Evolutionary conservation across 495 filamentous ascomycete species (phyloP).

Genomic region (Daldinia loculata): DNA sequence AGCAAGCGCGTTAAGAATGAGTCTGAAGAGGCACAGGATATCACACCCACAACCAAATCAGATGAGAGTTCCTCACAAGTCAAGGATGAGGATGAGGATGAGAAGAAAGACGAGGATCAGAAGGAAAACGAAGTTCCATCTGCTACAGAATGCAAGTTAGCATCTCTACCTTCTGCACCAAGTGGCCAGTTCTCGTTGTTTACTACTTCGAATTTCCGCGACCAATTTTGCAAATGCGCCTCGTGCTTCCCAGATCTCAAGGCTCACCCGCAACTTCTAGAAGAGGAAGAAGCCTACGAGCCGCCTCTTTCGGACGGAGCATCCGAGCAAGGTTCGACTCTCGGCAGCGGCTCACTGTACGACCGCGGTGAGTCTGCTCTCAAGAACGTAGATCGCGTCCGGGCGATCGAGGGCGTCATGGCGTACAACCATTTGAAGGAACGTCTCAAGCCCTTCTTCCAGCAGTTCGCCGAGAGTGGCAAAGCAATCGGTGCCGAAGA

Average conservation of each 20-base stretch:
- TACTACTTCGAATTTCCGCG: slow-evolving; percentile 76
- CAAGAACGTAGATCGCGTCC: slow-evolving; percentile 86
- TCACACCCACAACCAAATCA: slow-evolving; percentile 16
- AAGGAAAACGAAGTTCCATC: slow-evolving; percentile 35
- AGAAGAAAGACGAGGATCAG: slow-evolving; percentile 39
- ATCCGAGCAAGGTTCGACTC: slow-evolving; percentile 56
- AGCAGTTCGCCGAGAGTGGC: slow-evolving; percentile 91
- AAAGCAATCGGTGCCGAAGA: slow-evolving; percentile 88
- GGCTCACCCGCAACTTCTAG: slow-evolving; percentile 78
- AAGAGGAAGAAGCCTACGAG: slow-evolving; percentile 93
- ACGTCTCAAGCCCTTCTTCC: slow-evolving; percentile 89
- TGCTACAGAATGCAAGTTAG: slow-evolving; percentile 51
- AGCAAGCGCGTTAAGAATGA: slow-evolving; percentile 69
- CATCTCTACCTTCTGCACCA: slow-evolving; percentile 62
- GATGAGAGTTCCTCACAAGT: slow-evolving; percentile 21
- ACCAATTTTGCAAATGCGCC: slow-evolving; percentile 77
- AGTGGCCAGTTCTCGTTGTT: slow-evolving; percentile 77
- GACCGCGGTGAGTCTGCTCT: slow-evolving; percentile 91
- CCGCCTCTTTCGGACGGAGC: slow-evolving; percentile 73
- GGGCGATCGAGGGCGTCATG: slow-evolving; percentile 96
- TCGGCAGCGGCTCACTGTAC: slow-evolving; percentile 73
- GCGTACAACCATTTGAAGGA: slow-evolving; percentile 95
- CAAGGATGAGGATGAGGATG: slow-evolving; percentile 43
- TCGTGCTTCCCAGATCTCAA: slow-evolving; percentile 77
- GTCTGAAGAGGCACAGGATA: slow-evolving; percentile 26